Conservation (phyloP, 2,329 filamentous ascomycete species). For the Aspergillus neotritici region DNA sequence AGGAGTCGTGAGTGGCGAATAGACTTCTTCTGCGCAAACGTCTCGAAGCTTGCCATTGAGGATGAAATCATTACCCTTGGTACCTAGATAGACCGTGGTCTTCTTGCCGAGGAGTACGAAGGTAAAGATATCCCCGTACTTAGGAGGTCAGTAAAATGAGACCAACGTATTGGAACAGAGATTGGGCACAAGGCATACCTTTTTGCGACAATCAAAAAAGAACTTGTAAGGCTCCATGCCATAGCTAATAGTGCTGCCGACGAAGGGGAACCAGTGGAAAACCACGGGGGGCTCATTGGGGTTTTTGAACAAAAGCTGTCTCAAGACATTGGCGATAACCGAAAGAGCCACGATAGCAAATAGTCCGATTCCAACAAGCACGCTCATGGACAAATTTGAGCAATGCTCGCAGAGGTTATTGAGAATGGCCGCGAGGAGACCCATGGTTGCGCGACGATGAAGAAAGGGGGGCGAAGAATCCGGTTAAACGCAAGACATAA, state of each 20-base stretch:
- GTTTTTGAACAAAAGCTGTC: slow-evolving; percentile 75
- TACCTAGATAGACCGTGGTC: slow-evolving; percentile 78
- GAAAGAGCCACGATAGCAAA: slow-evolving; percentile 48
- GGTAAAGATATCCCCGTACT: slow-evolving; percentile 87
- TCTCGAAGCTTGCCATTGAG: slow-evolving; percentile 86
- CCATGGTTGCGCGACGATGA: slow-evolving; percentile 37
- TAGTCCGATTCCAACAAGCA: slow-evolving; percentile 41
- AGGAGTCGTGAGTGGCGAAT: slow-evolving; percentile 65
- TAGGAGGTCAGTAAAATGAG: slow-evolving; percentile 1
- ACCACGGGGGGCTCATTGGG: slow-evolving; percentile 68
- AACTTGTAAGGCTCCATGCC: slow-evolving; percentile 74
- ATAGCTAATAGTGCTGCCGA: slow-evolving; percentile 89
- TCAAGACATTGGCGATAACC: slow-evolving; percentile 71
- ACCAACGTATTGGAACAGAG: background rate
- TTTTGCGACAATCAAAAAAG: slow-evolving; percentile 61
- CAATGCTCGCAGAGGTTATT: slow-evolving; percentile 43
- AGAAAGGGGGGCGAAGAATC: no score
- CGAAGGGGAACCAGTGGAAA: slow-evolving; percentile 61
- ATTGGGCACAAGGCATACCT: slow-evolving; percentile 49
- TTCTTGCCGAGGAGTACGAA: slow-evolving; percentile 84
- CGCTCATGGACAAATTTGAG: slow-evolving; percentile 43
- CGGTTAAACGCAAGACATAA: no score
- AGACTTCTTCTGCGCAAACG: slow-evolving; percentile 85
- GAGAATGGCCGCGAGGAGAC: slow-evolving; percentile 46
- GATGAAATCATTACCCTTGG: slow-evolving; percentile 82